Conservation (phyloP, 2,329 filamentous ascomycete species). For the Claviceps arundinis region DNA sequence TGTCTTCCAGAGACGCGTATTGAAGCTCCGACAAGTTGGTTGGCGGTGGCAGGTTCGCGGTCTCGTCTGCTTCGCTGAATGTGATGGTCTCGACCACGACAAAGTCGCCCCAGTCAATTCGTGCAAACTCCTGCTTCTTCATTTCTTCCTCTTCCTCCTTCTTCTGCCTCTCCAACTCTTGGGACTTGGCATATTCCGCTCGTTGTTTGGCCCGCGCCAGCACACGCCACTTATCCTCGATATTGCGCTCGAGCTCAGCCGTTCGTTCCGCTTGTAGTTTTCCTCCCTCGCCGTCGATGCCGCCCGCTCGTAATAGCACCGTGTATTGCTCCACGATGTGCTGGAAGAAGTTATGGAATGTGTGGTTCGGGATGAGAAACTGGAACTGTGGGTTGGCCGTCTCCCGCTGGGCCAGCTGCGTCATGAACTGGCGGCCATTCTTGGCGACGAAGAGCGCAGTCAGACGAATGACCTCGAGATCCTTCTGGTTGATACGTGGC, state of each 20-base stretch:
- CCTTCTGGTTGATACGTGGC: conserved; percentile 92
- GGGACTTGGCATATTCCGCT: conserved; percentile 74
- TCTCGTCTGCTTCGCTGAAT: conserved; percentile 81
- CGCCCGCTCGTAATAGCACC: conserved; percentile 56
- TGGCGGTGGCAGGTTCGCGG: conserved; percentile 73
- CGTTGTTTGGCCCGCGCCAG: conserved; percentile 71
- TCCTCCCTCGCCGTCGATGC: conserved; percentile 50
- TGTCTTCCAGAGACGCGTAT: conserved; percentile 87
- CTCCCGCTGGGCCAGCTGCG: conserved; percentile 76
- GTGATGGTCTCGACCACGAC: conserved; percentile 88
- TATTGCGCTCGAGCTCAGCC: conserved; percentile 58
- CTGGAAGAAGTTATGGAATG: conserved; percentile 90
- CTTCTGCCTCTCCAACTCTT: conserved; percentile 74
- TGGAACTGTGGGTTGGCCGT: conserved; percentile 89
- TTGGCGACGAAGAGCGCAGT: conserved; percentile 88
- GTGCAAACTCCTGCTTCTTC: conserved; percentile 61
- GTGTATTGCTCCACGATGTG: conserved; percentile 88
- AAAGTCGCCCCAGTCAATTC: conserved; percentile 98
- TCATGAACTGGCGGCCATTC: conserved; percentile 87
- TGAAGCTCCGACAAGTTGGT: conserved; percentile 85
- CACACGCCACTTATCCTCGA: conserved; percentile 67
- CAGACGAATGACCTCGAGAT: conserved; percentile 60
- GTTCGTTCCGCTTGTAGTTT: conserved; percentile 61
- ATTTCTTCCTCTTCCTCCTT: conserved; percentile 80
- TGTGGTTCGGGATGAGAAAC: conserved; percentile 89